Base-by-base conservation (phyloP, 768 basidiomycete genomes). In the Lentinula boryana region DNA sequence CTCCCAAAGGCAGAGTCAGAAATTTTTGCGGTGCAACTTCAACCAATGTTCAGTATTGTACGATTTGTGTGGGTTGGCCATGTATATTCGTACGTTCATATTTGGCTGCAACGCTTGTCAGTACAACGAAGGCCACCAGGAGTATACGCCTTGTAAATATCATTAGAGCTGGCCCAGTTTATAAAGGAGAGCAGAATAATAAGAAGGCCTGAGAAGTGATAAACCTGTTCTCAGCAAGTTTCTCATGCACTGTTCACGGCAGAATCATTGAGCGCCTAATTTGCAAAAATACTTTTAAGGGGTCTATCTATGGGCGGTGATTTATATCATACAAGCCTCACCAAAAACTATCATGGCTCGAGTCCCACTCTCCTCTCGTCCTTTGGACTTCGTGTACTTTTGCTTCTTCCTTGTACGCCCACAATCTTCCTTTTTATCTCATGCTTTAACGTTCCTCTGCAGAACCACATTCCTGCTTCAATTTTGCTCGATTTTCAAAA, bases 401-500 rank as follows among this genome's bases (percentile, higher is more conserved):
- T 54, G 67, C 0, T 93, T 89, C 74, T 92, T 91, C 64, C 65
- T 85, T 60, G 89, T 86, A 63, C 62, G 83, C 68, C 5, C 27
- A 18, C 7, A 32, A 1, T 58, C 31, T 35, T 8, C 23, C 16
- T 1, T 31, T 33, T 44, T 35, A 36, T 23, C 10, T 36, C 40
- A 32, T 38, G 2, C 56, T 32, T 62, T 38, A 15, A 52, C 33
- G 21, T 51, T 31, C 32, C 32, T 38, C 21, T 36, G 32, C 57
- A 79, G 78, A 74, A 85, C 1, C 91, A 94, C 67, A 74, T 92
- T 36, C 81, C 85, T 0, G 83, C 87, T 3, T 84, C 91, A 4
- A 66, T 93, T 7, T 67, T 87, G 31, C 71, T 93, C 48, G 93
- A 94, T 71, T 70, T 86, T 12, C 91, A 93, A 71, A 73, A 82